phyloP scores from a whole-genome alignment of 371 early-diverging fungal genomes.

The Cladochytrium tenue region DNA sequence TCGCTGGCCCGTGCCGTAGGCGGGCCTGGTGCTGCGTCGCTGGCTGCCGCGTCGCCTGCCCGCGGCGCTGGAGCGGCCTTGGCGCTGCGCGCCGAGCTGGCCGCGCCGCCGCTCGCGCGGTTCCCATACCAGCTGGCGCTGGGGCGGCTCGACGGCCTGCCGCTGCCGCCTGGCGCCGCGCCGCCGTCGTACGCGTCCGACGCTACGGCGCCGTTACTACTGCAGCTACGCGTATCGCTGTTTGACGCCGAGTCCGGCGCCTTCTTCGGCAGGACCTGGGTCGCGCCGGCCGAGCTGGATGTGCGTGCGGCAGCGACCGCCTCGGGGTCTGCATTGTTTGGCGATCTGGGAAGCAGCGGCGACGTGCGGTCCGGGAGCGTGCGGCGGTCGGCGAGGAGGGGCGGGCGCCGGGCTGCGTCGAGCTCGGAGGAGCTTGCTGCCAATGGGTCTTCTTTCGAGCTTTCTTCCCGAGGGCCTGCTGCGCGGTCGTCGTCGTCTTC shows the following conservation, averaged over 20 bases:
- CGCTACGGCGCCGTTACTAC: conserved; percentile 2
- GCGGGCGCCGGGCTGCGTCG: not conserved
- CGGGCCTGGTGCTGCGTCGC: not conserved
- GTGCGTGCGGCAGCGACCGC: not conserved
- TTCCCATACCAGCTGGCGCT: conserved; percentile 24
- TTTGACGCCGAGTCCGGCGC: conserved; percentile 37
- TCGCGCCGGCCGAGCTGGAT: conserved; percentile 23
- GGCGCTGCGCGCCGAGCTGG: conserved; percentile 8
- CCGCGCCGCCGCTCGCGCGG: conserved; percentile 14
- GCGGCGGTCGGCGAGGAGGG: not conserved
- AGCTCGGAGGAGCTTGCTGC: not conserved
- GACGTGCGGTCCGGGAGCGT: not conserved
- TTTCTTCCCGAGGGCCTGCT: no score
- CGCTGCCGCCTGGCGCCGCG: conserved; percentile 12
- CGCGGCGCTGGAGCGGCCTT: conserved; percentile 15
- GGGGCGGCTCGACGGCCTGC: conserved; percentile 8
- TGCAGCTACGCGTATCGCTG: conserved; percentile 31
- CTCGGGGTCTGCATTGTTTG: not conserved
- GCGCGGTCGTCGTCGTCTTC: not conserved
- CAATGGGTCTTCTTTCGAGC: no score
- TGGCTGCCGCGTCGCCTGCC: conserved; percentile 9
- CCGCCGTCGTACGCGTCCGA: conserved; percentile 14
- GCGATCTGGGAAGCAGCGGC: not conserved
- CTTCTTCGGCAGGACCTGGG: conserved; percentile 47
- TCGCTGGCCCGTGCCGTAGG: not conserved